Evolutionary conservation across 345 rosid genomes (phyloP), one percentile per base, ranked within the genome.

Genomic region (Capsella bursapastoris): DNA sequence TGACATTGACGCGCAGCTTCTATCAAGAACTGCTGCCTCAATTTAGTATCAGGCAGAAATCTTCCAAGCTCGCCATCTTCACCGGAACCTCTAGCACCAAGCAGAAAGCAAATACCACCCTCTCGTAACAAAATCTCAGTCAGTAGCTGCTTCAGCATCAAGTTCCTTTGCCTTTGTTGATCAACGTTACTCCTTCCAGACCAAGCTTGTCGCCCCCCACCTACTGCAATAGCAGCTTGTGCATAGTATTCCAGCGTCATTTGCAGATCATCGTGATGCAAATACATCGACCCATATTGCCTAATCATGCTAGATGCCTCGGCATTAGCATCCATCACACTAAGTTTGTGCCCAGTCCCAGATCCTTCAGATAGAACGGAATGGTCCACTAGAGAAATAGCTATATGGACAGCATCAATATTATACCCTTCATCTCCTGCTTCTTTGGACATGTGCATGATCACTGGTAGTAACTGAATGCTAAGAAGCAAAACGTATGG

Each of bases 181-280:
- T 92, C 95, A 14, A 79, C 73, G 72, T 58, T 87, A 70, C 83
- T 86, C 83, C 89, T 90, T 49, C 95, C 93, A 63, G 86, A 76
- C 97, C 96, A 88, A 27, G 89, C 88, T 35, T 80, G 45, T 71
- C 78, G 87, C 29, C 98, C 97, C 58, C 95, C 96, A 61, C 95
- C 97, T 34, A 90, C 88, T 48, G 91, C 86, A 68, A 89, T 88
- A 64, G 98, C 93, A 75, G 98, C 98, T 82, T 90, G 95, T 51
- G 90, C 91, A 75, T 87, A 92, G 82, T 92, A 92, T 73, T 92
- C 98, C 68, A 92, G 75, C 72, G 95, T 83, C 85, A 82, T 70
- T 57, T 84, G 79, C 66, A 90, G 87, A 76, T 88, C 81, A 15
- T 95, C 91, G 28, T 79, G 83, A 65, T 84, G 87, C 59, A 90